Evolutionary conservation across 176 grass and related monocot genomes (phyloP).

Genomic region (Zoysia pacifica): DNA sequence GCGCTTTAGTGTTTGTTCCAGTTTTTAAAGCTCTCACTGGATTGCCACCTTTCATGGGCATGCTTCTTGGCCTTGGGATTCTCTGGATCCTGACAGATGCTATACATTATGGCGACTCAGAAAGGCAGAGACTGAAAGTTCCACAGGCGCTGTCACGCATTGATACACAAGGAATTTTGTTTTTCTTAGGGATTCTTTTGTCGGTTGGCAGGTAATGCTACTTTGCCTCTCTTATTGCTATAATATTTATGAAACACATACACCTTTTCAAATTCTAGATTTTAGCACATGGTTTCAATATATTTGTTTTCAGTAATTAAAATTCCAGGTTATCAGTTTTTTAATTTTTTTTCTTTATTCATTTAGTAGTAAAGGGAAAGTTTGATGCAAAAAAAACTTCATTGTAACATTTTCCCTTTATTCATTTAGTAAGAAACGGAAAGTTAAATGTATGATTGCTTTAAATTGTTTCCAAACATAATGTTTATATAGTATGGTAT

Average conservation of each 20-base stretch:
- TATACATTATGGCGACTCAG: conserved; percentile 85
- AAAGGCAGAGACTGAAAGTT: conserved; percentile 87
- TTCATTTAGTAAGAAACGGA: neutral
- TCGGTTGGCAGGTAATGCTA: conserved; percentile 70
- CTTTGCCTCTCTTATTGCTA: neutral
- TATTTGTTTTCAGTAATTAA: neutral
- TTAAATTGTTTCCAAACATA: conserved; percentile 1
- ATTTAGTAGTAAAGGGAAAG: neutral
- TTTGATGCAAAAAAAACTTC: neutral
- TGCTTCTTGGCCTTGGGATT: conserved; percentile 84
- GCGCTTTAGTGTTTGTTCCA: conserved; percentile 83
- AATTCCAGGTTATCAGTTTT: neutral
- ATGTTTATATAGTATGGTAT: neutral
- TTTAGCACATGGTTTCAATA: neutral
- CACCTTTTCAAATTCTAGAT: neutral
- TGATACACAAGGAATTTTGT: conserved; percentile 88
- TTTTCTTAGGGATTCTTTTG: conserved; percentile 94
- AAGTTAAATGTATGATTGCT: neutral
- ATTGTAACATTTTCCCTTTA: neutral
- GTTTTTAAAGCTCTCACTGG: conserved; percentile 85
- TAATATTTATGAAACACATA: neutral
- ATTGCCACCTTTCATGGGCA: conserved; percentile 90
- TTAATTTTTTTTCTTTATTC: neutral
- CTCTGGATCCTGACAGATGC: conserved; percentile 93
- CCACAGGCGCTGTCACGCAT: conserved; percentile 90